Conservation (phyloP, 1,284 basidiomycete species). For the Schizophyllum amplum region DNA sequence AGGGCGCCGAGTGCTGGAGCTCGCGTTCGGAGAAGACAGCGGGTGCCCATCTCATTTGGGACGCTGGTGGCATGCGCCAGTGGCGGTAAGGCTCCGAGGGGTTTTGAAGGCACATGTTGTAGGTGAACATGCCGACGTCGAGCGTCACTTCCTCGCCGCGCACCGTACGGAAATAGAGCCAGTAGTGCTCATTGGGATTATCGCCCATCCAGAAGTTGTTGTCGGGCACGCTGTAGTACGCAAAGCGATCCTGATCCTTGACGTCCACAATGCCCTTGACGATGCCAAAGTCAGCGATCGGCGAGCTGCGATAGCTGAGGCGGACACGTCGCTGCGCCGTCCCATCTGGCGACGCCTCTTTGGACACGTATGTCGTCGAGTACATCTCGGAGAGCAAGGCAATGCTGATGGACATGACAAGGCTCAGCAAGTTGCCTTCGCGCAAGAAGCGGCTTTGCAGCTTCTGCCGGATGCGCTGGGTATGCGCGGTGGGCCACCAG, state of each 20-base stretch:
- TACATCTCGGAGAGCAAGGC: conserved; percentile 30
- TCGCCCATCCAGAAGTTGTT: conserved; percentile 22
- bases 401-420: conserved; percentile 24
- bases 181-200: conserved; percentile 35
- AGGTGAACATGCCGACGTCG: conserved; percentile 31
- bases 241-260: conserved; percentile 24
- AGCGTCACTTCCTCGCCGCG: conserved; percentile 30
- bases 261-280: conserved; percentile 25
- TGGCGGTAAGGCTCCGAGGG: too few species aligned
- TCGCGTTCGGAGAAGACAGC: too few species aligned
- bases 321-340: conserved; percentile 20
- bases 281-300: conserved; percentile 38
- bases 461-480: too few species aligned
- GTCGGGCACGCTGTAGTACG: conserved; percentile 21
- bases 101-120: too few species aligned
- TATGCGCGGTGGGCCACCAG: too few species aligned
- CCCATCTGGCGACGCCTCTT: conserved; percentile 5
- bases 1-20: too few species aligned
- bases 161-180: conserved; percentile 37
- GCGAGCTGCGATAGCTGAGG: conserved; percentile 26
- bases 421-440: too few species aligned
- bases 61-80: too few species aligned
- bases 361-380: conserved; percentile 23
- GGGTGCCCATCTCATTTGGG: too few species aligned
- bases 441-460: too few species aligned